Base-by-base conservation (phyloP, 176 grass and related monocot genomes). In the Raddia guianensis region DNA sequence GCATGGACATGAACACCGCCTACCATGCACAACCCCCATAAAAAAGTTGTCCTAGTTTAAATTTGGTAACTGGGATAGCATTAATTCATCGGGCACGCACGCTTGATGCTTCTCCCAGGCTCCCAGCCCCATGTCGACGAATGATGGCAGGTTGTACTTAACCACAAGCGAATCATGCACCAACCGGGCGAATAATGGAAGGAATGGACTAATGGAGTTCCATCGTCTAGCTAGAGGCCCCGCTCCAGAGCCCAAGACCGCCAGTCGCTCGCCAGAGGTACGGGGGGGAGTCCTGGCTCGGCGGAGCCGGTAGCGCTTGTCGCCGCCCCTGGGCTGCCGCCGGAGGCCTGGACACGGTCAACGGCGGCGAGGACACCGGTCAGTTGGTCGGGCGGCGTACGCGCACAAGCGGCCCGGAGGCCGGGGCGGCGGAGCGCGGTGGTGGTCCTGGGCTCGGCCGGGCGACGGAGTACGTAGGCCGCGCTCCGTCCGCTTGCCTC, bases 361-460 rank as follows among this genome's bases (percentile, higher is more conserved):
- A 87, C 86, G 74, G 74, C 74, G 49, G 4, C 43, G 68, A 87
- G 80, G 86, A 83, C 86, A 60, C 33, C 68, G 80, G 86, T 87
- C 80, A 76, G 73, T 58, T 70, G 74, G 80, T 88, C 80, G 74
- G 74, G 58, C 73, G 60, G 75, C 60, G 59, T 16, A 12, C 68
- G 74, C 43, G 43, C 80, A 57, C 77, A 66, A 73, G 78, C 68
- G 64, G 67, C 60, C 86, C 68, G 80, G 86, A 79, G 67, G 51
- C 86, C 68, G 80, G 86, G 73, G 21, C 68, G 37, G 37, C 37
- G 37, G 37, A 66, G 13, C 68, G 70, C 68, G 49, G 77, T 82
- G 37, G 37, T 40, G 27, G 27, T 27, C 27, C 27, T 27, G 27
- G 27, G 27, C 27, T 27, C 27, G 27, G 27, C 47, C 43, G 6